phyloP scores from a whole-genome alignment of 1,284 basidiomycete species.

The Rhizoctonia solani region DNA sequence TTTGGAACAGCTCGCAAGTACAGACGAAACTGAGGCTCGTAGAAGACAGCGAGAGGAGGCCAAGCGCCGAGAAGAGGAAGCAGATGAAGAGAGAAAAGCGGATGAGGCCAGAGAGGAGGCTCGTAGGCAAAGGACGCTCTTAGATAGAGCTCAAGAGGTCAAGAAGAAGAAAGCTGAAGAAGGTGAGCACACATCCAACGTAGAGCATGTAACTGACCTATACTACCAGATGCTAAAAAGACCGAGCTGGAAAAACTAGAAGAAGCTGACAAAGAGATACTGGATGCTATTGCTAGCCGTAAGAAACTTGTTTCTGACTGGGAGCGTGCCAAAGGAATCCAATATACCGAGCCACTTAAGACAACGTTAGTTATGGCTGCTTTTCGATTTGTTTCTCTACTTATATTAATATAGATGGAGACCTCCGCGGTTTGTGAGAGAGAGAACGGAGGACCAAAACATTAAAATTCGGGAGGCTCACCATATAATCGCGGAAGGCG shows the following conservation, averaged over 20 bases:
- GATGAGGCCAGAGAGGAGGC: slow-evolving; percentile 72
- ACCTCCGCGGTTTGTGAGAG: slow-evolving; percentile 82
- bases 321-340: slow-evolving; percentile 91
- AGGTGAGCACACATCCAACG: slow-evolving; percentile 55
- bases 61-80: slow-evolving; percentile 59
- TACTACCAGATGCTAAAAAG: slow-evolving; percentile 75
- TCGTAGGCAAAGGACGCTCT: slow-evolving; percentile 79
- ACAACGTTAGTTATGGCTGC: slow-evolving; percentile 63
- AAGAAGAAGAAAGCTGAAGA: slow-evolving; percentile 78
- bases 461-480: slow-evolving; percentile 81
- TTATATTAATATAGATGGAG: slow-evolving; percentile 65
- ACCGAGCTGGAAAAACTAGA: slow-evolving; percentile 79
- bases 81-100: slow-evolving; percentile 77
- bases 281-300: slow-evolving; percentile 88
- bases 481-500: slow-evolving; percentile 91
- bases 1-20: slow-evolving; percentile 69
- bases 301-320: slow-evolving; percentile 90
- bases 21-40: slow-evolving; percentile 55
- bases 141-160: slow-evolving; percentile 92
- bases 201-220: neutral
- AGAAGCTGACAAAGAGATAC: slow-evolving; percentile 87
- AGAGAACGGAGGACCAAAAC: slow-evolving; percentile 70
- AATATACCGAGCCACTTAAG: slow-evolving; percentile 84
- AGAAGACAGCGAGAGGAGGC: slow-evolving; percentile 62
- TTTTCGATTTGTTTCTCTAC: neutral